Percentiles rank a stretch among this genome's conserved stretches.
Conservation (phyloP, 306 rosid species). For the Urtica urens region DNA sequence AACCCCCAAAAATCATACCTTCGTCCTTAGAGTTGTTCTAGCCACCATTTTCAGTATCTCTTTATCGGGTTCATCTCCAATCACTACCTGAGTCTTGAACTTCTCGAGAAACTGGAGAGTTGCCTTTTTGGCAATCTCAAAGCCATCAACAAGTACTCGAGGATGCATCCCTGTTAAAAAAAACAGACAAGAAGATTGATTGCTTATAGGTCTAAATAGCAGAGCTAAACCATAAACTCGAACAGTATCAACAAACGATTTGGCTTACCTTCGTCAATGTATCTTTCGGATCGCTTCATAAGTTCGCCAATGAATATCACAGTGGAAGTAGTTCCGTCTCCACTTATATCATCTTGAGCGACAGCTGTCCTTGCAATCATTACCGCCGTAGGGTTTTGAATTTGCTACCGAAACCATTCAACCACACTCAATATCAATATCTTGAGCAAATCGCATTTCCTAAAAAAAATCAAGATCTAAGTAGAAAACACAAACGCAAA, state of each 20-base stretch:
- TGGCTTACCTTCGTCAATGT: slow-evolving; percentile 68
- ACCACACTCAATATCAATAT: not conserved
- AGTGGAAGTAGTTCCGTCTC: slow-evolving; percentile 95
- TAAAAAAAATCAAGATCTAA: slow-evolving; percentile 17
- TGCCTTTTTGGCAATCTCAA: slow-evolving; percentile 88
- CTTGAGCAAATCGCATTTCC: not conserved
- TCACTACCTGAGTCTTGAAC: slow-evolving; percentile 75
- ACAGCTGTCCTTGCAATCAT: slow-evolving; percentile 98
- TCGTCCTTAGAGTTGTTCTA: slow-evolving; percentile 83
- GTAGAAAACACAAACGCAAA: not conserved
- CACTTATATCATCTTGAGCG: slow-evolving; percentile 90
- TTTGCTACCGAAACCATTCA: slow-evolving; percentile 49
- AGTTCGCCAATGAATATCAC: slow-evolving; percentile 94
- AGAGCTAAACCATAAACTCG: not conserved
- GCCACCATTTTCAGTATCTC: slow-evolving; percentile 92
- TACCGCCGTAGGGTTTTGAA: slow-evolving; percentile 94
- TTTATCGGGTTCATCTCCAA: slow-evolving; percentile 84
- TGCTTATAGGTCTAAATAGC: too few relatives aligned
- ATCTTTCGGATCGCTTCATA: slow-evolving; percentile 91
- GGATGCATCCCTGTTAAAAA: slow-evolving; percentile 87
- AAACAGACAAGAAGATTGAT: not conserved
- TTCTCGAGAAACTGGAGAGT: slow-evolving; percentile 83
- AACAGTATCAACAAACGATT: not conserved
- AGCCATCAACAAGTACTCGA: slow-evolving; percentile 90
- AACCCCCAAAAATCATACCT: slow-evolving; percentile 29